Evolutionary conservation across 2,329 filamentous ascomycete genomes (phyloP).

Genomic region (Cladosporium velox): DNA sequence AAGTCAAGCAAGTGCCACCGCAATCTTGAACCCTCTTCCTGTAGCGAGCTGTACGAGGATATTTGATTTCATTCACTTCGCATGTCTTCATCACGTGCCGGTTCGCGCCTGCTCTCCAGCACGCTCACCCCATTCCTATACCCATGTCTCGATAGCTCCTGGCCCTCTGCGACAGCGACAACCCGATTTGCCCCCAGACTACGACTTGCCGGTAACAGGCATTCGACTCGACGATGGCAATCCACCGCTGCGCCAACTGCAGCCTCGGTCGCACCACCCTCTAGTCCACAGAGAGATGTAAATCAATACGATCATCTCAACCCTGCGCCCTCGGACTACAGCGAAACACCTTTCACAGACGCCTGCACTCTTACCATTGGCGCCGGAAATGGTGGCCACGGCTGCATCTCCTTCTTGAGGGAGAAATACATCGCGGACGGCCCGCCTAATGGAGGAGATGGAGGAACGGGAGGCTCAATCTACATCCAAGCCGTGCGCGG

Average conservation of each 20-base stretch:
- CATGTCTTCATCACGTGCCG: constrained; percentile 18
- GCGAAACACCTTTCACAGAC: constrained; percentile 80
- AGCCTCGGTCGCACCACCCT: constrained; percentile 23
- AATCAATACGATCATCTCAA: constrained; percentile 61
- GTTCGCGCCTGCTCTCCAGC: constrained; percentile 33
- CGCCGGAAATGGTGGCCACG: constrained; percentile 81
- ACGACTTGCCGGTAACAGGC: constrained; percentile 14
- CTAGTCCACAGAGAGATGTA: constrained; percentile 24
- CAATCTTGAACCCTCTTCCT: neutral
- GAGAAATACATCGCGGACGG: constrained; percentile 89
- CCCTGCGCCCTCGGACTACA: constrained; percentile 81
- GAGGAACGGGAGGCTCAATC: constrained; percentile 85
- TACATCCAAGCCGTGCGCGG: constrained; percentile 92
- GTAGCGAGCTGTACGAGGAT: neutral
- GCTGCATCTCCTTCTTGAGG: constrained; percentile 90
- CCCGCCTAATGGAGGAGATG: constrained; percentile 91
- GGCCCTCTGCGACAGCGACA: constrained; percentile 14
- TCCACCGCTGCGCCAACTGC: constrained; percentile 21
- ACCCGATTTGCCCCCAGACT: constrained; percentile 1
- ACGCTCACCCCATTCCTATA: constrained; percentile 50
- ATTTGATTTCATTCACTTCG: neutral
- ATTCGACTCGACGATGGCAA: constrained; percentile 31
- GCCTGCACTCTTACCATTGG: constrained; percentile 75
- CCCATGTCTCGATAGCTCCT: constrained; percentile 41
- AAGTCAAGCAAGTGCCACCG: neutral